Evolutionary conservation across 106 monocot genomes (phyloP).

Genomic region (Vanilla planifolia): DNA sequence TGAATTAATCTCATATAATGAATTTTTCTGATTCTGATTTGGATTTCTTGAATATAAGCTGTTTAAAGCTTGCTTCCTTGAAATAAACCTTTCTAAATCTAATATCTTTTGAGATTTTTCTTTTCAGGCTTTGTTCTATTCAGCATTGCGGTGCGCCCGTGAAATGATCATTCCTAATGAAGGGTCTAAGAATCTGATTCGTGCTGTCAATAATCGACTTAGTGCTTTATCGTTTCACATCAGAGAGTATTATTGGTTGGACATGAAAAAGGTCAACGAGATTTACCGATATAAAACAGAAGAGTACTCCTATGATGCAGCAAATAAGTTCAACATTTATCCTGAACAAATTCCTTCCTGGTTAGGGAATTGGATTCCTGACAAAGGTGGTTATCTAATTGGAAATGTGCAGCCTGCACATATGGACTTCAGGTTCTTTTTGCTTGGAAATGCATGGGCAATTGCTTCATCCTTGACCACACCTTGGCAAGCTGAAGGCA

Average conservation of each 20-base stretch:
- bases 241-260: conserved; percentile 91
- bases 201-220: conserved; percentile 81
- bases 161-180: conserved; percentile 79
- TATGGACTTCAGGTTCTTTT: conserved; percentile 98
- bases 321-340: conserved; percentile 86
- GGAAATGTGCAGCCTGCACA: conserved; percentile 94
- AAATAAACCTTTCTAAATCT: too few relatives aligned
- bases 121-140: conserved; percentile 86
- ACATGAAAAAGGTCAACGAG: conserved; percentile 89
- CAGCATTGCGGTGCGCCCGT: conserved; percentile 70
- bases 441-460: conserved; percentile 88
- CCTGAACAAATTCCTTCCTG: conserved; percentile 82
- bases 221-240: conserved; percentile 95
- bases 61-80: too few relatives aligned
- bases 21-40: too few relatives aligned
- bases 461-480: conserved; percentile 79
- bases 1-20: too few relatives aligned
- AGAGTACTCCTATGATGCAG: conserved; percentile 80
- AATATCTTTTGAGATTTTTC: too few relatives aligned
- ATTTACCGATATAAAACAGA: conserved; percentile 94
- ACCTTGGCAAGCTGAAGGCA: conserved; percentile 77
- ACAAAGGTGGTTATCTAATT: conserved; percentile 80
- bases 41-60: too few relatives aligned
- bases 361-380: conserved; percentile 87
- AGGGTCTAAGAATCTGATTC: conserved; percentile 69